Percentiles rank a stretch among this genome's conserved stretches.
These are phyloP conservation scores for Diaporthe batatas DNA, from an alignment of 2,329 filamentous ascomycete genomes.

Conservation along the genomic window DNA sequence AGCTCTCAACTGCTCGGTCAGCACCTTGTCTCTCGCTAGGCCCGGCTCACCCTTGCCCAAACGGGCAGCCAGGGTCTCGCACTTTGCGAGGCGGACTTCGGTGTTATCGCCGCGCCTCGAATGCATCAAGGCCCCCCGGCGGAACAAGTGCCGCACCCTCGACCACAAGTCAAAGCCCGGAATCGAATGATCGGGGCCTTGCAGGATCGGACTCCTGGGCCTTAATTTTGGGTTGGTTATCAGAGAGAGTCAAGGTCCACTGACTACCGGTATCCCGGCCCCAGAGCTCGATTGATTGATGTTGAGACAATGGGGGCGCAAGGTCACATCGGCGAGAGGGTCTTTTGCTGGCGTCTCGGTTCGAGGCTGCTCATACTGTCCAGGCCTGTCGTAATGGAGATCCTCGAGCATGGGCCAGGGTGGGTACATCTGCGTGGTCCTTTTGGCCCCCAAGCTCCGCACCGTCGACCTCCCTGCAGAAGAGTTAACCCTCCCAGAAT, in stretches of 20 bases:
- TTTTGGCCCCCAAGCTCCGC: conserved; percentile 32
- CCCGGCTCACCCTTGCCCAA: conserved; percentile 10
- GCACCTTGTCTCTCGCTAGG: conserved; percentile 41
- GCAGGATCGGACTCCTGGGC: conserved; percentile 16
- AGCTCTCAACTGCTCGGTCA: conserved; percentile 38
- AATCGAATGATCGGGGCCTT: neutral
- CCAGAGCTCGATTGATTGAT: conserved; percentile 13
- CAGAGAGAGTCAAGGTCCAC: neutral
- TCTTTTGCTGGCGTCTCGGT: neutral
- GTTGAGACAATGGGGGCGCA: conserved; percentile 27
- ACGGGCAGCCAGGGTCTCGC: conserved; percentile 12
- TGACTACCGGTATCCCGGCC: neutral
- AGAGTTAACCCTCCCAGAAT: conserved; percentile 6
- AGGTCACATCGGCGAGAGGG: conserved; percentile 17
- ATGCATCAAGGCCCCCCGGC: conserved; percentile 5
- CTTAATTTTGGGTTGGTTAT: conserved; percentile 17
- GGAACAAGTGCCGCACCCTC: conserved; percentile 15
- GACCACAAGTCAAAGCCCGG: neutral
- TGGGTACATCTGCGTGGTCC: conserved; percentile 29
- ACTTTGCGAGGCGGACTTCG: conserved; percentile 7
- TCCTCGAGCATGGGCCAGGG: conserved; percentile 26
- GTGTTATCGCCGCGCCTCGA: neutral
- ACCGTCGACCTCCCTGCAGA: conserved; percentile 16
- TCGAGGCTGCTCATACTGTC: conserved; percentile 24
- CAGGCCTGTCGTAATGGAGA: conserved; percentile 16